phyloP scores from a whole-genome alignment of 257 asterid species.

The Jacaranda mimosifolia region DNA sequence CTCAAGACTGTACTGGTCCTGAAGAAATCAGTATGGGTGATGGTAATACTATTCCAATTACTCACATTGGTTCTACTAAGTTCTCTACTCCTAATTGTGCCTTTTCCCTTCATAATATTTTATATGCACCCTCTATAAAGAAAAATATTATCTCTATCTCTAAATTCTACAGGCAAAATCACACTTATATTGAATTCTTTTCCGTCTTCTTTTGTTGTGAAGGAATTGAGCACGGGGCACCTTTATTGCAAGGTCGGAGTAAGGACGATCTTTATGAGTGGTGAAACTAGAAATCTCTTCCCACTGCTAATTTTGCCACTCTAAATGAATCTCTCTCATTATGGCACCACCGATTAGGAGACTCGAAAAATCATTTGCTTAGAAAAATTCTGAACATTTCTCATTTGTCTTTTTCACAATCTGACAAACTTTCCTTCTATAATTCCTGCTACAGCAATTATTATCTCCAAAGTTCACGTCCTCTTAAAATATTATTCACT shows the following conservation, averaged over 20 bases:
- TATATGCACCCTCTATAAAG: not conserved
- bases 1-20: too few species aligned
- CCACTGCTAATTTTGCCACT: not conserved
- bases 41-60: too few species aligned
- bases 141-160: not conserved
- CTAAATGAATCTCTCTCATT: not conserved
- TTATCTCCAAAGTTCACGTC: not conserved
- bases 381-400: too few species aligned
- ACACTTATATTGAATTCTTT: not conserved
- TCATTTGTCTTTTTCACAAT: too few species aligned
- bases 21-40: too few species aligned
- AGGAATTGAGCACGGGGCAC: constrained; percentile 1
- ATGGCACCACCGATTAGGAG: not conserved
- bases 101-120: not conserved
- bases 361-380: not conserved
- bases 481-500: too few species aligned
- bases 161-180: not conserved
- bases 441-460: too few species aligned
- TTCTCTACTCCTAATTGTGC: too few species aligned
- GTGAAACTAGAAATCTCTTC: not conserved
- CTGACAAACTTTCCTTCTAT: too few species aligned
- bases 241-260: not conserved
- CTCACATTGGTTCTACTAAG: too few species aligned
- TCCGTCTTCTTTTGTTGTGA: not conserved
- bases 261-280: not conserved